Percentiles rank a stretch among this genome's conserved stretches.
phyloP scores from a whole-genome alignment of 345 rosid genomes.

The Gossypium herbaceum region DNA sequence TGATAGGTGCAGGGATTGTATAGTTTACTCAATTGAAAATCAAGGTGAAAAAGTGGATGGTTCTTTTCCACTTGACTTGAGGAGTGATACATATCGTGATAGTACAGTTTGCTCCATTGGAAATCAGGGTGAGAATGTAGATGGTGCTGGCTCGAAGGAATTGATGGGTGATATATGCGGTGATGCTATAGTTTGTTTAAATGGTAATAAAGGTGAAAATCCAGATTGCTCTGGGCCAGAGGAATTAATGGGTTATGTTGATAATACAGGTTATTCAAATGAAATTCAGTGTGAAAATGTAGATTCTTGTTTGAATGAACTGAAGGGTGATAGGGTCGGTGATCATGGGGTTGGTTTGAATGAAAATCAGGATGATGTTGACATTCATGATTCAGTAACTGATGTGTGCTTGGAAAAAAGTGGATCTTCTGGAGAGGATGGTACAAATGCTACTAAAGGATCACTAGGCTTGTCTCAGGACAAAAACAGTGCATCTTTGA shows the following conservation, averaged over 20 bases:
- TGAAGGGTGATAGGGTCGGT: not conserved
- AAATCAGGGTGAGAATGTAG: not conserved
- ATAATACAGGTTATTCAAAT: not conserved
- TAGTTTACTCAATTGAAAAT: not conserved
- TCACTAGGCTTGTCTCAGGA: constrained; percentile 16
- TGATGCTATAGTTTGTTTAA: not conserved
- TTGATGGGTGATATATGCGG: not conserved
- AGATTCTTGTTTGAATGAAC: not conserved
- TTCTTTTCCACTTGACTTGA: not conserved
- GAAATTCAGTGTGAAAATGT: constrained; percentile 3
- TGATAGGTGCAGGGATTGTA: not conserved
- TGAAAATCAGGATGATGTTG: constrained; percentile 6
- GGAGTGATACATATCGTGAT: not conserved
- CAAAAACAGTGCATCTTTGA: not conserved
- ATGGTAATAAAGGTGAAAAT: not conserved
- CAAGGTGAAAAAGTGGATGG: not conserved
- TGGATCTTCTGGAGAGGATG: constrained; percentile 14
- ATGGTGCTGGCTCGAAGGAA: not conserved
- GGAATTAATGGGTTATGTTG: not conserved
- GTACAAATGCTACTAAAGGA: constrained; percentile 13
- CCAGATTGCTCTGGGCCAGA: not conserved
- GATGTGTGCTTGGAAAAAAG: constrained; percentile 19
- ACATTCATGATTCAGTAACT: constrained; percentile 9
- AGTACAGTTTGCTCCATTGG: not conserved
- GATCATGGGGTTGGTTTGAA: constrained; percentile 7